phyloP scores from a whole-genome alignment of 2,329 filamentous ascomycete species.

The Emydomyces testavorans region DNA sequence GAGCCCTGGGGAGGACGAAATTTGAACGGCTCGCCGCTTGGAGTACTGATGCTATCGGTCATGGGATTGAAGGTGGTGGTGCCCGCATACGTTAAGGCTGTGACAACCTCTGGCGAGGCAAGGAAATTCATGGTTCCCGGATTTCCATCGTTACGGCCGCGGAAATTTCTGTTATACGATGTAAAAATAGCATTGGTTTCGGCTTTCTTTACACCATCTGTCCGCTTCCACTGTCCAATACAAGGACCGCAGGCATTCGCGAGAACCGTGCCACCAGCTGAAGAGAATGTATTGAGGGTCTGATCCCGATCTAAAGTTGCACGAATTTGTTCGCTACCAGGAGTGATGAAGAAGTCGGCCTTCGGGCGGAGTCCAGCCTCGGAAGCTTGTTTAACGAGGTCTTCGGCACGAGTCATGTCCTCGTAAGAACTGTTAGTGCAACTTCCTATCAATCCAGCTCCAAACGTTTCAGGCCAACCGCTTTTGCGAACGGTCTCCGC shows the following conservation, averaged over 20 bases:
- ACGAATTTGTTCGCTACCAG: conserved; percentile 91
- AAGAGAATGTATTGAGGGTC: conserved; percentile 72
- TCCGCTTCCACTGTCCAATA: conserved; percentile 90
- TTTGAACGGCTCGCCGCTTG: conserved; percentile 69
- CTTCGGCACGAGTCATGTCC: conserved; percentile 93
- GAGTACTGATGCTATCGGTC: conserved; percentile 70
- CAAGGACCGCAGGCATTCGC: conserved; percentile 93
- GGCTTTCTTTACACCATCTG: conserved; percentile 72
- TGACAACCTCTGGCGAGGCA: conserved; percentile 90
- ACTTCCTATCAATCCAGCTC: conserved; percentile 87
- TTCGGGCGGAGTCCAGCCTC: conserved; percentile 82
- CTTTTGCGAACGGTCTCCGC: conserved; percentile 72
- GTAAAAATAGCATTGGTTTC: conserved; percentile 88
- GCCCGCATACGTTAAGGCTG: conserved; percentile 87
- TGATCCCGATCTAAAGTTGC: conserved; percentile 84
- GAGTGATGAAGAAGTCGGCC: conserved; percentile 89
- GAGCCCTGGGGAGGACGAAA: conserved; percentile 62
- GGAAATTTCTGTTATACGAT: conserved; percentile 98
- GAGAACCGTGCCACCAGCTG: conserved; percentile 76
- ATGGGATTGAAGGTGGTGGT: conserved; percentile 92
- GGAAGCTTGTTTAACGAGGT: conserved; percentile 80
- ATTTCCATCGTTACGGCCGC: conserved; percentile 93
- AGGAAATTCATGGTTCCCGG: conserved; percentile 97
- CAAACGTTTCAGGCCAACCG: conserved; percentile 81
- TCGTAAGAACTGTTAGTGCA: conserved; percentile 99